These are phyloP conservation scores for Chaetomium olivaceum DNA, from an alignment of 2,329 filamentous ascomycete genomes.

Conservation along the genomic window DNA sequence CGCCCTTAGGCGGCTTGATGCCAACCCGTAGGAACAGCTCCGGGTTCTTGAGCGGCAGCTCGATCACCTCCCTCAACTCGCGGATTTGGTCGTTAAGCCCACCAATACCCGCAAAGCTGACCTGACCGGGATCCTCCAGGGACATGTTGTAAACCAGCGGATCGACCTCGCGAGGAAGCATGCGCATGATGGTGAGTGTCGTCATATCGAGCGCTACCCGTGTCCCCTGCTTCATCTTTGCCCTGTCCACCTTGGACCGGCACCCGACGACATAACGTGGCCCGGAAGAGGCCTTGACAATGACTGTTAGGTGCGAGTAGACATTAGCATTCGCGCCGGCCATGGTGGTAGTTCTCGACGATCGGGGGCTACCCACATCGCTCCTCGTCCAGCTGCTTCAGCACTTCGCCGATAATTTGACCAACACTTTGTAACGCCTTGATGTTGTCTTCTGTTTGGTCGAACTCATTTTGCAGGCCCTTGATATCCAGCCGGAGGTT, in stretches of 20 bases:
- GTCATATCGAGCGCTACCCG: conserved; percentile 99
- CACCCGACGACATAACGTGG: conserved; percentile 98
- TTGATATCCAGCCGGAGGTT: conserved; percentile 93
- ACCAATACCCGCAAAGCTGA: conserved; percentile 97
- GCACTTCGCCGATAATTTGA: conserved; percentile 97
- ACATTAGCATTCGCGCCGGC: conserved; percentile 30
- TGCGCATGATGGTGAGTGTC: conserved; percentile 98
- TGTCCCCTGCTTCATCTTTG: conserved; percentile 96
- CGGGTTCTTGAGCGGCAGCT: conserved; percentile 96
- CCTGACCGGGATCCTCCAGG: conserved; percentile 92
- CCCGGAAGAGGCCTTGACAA: conserved; percentile 96
- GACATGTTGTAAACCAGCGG: conserved; percentile 99
- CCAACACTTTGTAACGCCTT: conserved; percentile 98
- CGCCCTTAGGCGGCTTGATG: conserved; percentile 98
- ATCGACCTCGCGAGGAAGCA: conserved; percentile 97
- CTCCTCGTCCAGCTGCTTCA: conserved; percentile 98
- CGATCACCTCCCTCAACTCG: conserved; percentile 95
- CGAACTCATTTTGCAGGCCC: conserved; percentile 89
- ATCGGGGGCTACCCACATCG: conserved; percentile 67
- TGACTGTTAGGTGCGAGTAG: conserved; percentile 60
- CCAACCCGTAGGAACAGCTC: conserved; percentile 95
- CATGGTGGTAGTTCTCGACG: conserved; percentile 28
- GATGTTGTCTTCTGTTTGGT: conserved; percentile 98
- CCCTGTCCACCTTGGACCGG: conserved; percentile 96
- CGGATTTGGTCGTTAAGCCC: conserved; percentile 97